A percentile compares a stretch with the other conserved stretches of the same genome.
Evolutionary conservation across 2,329 filamentous ascomycete genomes (phyloP).

Genomic region (Xylaria arbuscula): DNA sequence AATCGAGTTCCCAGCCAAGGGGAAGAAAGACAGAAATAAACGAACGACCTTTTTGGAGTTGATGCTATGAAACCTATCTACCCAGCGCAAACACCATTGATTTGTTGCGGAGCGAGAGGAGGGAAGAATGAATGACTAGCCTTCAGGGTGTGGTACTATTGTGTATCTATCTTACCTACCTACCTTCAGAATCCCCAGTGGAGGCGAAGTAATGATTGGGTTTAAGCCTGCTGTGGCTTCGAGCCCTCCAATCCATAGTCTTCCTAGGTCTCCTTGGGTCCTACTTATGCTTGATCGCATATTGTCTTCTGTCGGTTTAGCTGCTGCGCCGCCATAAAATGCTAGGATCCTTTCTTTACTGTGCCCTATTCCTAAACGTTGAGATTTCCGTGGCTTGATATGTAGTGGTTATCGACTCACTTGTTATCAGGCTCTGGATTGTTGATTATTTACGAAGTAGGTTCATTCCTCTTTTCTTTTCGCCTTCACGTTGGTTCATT

Average conservation of each 20-base stretch:
- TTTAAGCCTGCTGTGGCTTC: constrained; percentile 19
- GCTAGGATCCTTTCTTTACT: constrained; percentile 39
- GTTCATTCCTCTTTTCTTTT: too few relatives aligned
- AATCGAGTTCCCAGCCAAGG: constrained; percentile 32
- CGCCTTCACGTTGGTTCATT: too few relatives aligned
- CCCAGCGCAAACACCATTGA: constrained; percentile 27
- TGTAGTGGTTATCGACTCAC: background rate
- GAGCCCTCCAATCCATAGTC: constrained; percentile 28
- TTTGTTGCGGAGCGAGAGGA: constrained; percentile 26
- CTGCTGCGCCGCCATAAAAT: constrained; percentile 35
- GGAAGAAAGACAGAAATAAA: constrained; percentile 35
- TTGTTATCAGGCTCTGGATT: constrained; percentile 9
- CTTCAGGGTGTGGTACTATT: constrained; percentile 22
- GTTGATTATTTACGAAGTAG: background rate
- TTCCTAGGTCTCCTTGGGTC: constrained; percentile 16
- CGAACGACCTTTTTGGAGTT: constrained; percentile 36
- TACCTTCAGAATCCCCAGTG: constrained; percentile 14
- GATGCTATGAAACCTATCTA: constrained; percentile 31
- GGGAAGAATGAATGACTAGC: constrained; percentile 13
- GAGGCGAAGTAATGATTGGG: constrained; percentile 23
- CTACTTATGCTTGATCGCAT: constrained; percentile 32
- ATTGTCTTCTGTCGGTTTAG: constrained; percentile 38
- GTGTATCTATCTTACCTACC: constrained; percentile 32
- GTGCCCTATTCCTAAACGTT: background rate
- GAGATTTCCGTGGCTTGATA: background rate